Evolutionary conservation across 768 basidiomycete genomes (phyloP).

Genomic region (Pulveroboletus sp.): DNA sequence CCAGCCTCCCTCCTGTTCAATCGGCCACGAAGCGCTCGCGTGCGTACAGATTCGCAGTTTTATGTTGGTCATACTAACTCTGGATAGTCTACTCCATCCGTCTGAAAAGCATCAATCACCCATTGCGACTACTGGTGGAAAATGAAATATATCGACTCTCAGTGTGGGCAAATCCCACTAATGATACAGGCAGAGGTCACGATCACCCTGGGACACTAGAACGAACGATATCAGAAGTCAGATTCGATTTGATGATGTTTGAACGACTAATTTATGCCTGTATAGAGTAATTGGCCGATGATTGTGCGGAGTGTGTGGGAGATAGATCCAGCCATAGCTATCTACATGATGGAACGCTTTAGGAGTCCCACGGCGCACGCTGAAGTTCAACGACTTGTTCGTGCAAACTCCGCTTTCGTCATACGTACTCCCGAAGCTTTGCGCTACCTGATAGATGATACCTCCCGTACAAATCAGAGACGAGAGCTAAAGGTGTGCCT

Average conservation of each 20-base stretch:
- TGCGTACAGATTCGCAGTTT: slow-evolving; percentile 24
- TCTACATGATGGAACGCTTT: slow-evolving; percentile 88
- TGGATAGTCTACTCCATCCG: slow-evolving; percentile 52
- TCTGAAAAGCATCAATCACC: slow-evolving; percentile 66
- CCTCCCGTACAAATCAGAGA: slow-evolving; percentile 50
- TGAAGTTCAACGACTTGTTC: slow-evolving; percentile 78
- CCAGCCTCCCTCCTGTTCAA: slow-evolving; percentile 60
- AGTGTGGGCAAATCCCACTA: slow-evolving; percentile 89
- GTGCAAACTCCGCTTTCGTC: slow-evolving; percentile 65
- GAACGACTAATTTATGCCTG: slow-evolving; percentile 3
- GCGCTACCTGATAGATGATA: slow-evolving; percentile 74
- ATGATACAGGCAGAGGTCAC: slow-evolving; percentile 65
- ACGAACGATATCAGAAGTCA: slow-evolving; percentile 61
- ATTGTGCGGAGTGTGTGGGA: slow-evolving; percentile 77
- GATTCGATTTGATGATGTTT: slow-evolving; percentile 6
- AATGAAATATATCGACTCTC: slow-evolving; percentile 84
- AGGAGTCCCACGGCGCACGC: slow-evolving; percentile 58
- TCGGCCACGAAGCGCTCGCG: slow-evolving; percentile 40
- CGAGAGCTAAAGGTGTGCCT: slow-evolving; percentile 71
- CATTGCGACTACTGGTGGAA: slow-evolving; percentile 83
- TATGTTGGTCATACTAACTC: slow-evolving; percentile 4
- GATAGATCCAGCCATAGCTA: slow-evolving; percentile 75
- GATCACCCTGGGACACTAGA: slow-evolving; percentile 60
- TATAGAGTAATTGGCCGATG: slow-evolving; percentile 62
- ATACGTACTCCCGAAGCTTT: slow-evolving; percentile 81